These are phyloP conservation scores for Trichosanthes cucumerina DNA, from an alignment of 306 rosid genomes.

Conservation along the genomic window DNA sequence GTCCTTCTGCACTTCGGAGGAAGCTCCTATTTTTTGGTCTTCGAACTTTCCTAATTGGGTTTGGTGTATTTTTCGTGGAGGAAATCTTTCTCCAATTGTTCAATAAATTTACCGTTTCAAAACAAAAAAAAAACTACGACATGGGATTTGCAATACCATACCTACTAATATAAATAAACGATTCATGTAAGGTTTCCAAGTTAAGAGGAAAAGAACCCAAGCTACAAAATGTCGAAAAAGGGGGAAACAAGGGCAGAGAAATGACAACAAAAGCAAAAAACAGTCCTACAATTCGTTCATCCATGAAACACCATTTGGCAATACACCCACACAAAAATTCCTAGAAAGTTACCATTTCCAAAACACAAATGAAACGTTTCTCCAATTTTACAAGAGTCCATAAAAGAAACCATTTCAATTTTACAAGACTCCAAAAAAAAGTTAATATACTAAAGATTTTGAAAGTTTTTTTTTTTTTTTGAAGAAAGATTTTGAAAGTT, in stretches of 20 bases:
- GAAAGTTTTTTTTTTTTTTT: too few relatives aligned
- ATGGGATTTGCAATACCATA: neutral
- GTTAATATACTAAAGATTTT: too few relatives aligned
- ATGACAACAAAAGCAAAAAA: neutral
- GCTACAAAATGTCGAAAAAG: neutral
- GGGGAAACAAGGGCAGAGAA: neutral
- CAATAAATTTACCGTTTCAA: too few relatives aligned
- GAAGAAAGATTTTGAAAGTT: too few relatives aligned
- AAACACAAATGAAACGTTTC: neutral
- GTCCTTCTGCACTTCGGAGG: too few relatives aligned
- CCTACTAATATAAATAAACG: neutral
- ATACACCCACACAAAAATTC: neutral
- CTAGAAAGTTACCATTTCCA: neutral
- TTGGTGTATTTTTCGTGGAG: too few relatives aligned
- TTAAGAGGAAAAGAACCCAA: neutral
- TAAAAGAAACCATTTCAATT: too few relatives aligned
- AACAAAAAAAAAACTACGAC: neutral
- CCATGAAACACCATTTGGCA: neutral
- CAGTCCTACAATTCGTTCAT: neutral
- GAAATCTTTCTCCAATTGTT: too few relatives aligned
- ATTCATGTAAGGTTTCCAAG: neutral
- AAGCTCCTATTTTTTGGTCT: too few relatives aligned
- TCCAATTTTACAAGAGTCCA: too few relatives aligned
- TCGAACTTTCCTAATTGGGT: too few relatives aligned
- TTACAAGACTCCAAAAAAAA: too few relatives aligned